These are phyloP conservation scores for Oryza longistaminata DNA, from an alignment of 176 grass and related monocot species.

Conservation along the genomic window DNA sequence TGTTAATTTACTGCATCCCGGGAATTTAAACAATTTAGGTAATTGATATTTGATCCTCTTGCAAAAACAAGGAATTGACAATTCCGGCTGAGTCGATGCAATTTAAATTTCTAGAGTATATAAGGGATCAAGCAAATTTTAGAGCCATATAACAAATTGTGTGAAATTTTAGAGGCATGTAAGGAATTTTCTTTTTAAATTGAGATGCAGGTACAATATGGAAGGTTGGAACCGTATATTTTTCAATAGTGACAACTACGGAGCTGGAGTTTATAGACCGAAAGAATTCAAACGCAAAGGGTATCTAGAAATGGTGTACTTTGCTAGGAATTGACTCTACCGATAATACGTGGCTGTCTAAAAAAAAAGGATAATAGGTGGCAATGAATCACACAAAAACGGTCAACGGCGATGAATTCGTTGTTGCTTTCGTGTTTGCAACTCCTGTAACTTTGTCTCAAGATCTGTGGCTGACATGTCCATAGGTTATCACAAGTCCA, in stretches of 20 bases:
- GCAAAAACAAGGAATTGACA: background rate
- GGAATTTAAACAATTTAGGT: background rate
- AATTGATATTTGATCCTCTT: too few species aligned
- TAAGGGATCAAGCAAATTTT: too few species aligned
- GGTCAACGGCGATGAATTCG: background rate
- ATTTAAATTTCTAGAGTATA: background rate
- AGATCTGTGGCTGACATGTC: background rate
- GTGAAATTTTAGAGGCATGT: too few species aligned
- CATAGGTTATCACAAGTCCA: too few species aligned
- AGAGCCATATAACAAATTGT: too few species aligned
- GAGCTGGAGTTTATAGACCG: background rate
- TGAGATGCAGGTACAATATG: background rate
- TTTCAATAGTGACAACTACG: background rate
- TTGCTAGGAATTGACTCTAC: background rate
- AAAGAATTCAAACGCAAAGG: constrained; percentile 4
- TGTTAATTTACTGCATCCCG: background rate
- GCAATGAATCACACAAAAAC: background rate
- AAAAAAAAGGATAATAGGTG: background rate
- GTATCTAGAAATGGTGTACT: background rate
- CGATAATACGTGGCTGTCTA: background rate
- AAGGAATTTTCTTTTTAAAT: too few species aligned
- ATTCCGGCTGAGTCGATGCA: too few species aligned
- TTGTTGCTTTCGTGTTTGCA: constrained; percentile 9
- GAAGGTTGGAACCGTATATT: background rate
- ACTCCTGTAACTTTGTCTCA: background rate